Conservation (phyloP, 768 basidiomycete genomes). For the Pleurotus djamor region DNA sequence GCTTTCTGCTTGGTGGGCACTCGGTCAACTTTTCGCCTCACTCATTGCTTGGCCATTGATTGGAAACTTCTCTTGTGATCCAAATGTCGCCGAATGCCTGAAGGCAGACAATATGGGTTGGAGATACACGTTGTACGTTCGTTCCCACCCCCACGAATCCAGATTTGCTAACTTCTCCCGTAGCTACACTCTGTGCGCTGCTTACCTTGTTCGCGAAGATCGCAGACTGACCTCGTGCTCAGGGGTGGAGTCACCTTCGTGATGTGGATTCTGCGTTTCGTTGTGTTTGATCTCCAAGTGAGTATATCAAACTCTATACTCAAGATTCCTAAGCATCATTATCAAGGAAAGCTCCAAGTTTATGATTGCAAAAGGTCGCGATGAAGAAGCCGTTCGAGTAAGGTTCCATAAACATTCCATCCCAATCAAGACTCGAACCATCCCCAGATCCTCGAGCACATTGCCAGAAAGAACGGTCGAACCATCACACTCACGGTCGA, state of each 20-base stretch:
- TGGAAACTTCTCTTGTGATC: slow-evolving; percentile 49
- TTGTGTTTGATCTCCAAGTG: slow-evolving; percentile 59
- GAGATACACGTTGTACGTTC: slow-evolving; percentile 49
- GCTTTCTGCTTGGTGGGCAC: slow-evolving; percentile 53
- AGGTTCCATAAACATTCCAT: not conserved
- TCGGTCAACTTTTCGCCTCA: slow-evolving; percentile 50
- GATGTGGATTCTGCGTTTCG: slow-evolving; percentile 53
- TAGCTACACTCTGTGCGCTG: slow-evolving; percentile 39
- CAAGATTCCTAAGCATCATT: not conserved
- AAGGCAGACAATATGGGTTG: slow-evolving; percentile 57
- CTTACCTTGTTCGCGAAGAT: not conserved
- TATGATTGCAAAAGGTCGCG: slow-evolving; percentile 53
- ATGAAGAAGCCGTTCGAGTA: slow-evolving; percentile 51
- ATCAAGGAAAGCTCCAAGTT: slow-evolving; percentile 46
- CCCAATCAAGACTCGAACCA: too few species aligned
- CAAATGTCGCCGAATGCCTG: slow-evolving; percentile 37
- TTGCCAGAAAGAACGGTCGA: slow-evolving; percentile 46
- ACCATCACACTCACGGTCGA: slow-evolving; percentile 43
- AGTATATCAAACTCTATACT: not conserved
- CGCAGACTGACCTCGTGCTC: not conserved
- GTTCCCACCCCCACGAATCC: slow-evolving; percentile 4
- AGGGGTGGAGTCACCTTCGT: slow-evolving; percentile 48
- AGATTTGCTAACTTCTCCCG: not conserved
- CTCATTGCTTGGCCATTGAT: slow-evolving; percentile 56
- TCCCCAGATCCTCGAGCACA: slow-evolving; percentile 40